A percentile compares a stretch with the other conserved stretches of the same genome.
Evolutionary conservation across 192 early-diverging fungal species (phyloP).

Genomic region (Linnemannia schmuckeri): DNA sequence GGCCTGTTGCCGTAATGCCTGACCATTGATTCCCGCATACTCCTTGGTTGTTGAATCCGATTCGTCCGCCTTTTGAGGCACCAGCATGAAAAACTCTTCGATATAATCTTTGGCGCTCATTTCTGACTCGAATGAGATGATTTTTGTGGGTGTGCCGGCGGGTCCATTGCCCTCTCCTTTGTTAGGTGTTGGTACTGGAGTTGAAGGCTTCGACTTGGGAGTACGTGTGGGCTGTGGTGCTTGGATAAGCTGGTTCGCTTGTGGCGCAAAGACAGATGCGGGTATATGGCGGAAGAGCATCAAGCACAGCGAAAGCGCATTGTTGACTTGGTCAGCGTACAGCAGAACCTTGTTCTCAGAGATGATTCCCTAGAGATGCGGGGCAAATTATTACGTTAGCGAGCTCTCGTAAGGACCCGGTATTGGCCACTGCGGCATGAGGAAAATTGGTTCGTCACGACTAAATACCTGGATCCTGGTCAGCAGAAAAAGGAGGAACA

Average conservation of each 20-base stretch:
- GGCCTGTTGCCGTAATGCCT: conserved; percentile 33
- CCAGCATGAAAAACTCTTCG: conserved; percentile 61
- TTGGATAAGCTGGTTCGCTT: conserved; percentile 26
- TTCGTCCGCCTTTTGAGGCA: conserved; percentile 12
- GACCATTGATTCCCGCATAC: conserved; percentile 55
- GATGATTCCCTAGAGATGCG: conserved; percentile 21
- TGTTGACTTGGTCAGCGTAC: conserved; percentile 37
- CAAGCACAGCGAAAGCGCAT: conserved; percentile 29
- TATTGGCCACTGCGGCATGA: not conserved
- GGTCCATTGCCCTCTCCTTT: not conserved
- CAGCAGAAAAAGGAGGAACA: conserved; percentile 75
- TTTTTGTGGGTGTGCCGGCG: conserved; percentile 1
- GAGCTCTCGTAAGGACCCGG: not conserved
- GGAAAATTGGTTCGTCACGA: not conserved
- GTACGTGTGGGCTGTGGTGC: conserved; percentile 34
- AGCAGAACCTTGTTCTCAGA: conserved; percentile 20
- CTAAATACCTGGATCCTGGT: conserved; percentile 62
- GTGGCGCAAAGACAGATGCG: conserved; percentile 44
- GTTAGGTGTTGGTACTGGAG: conserved; percentile 20
- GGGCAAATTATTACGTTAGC: not conserved
- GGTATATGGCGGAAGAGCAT: conserved; percentile 54
- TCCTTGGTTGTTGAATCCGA: conserved; percentile 36
- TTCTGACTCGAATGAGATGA: conserved; percentile 49
- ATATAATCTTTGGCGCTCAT: conserved; percentile 62
- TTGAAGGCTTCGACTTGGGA: conserved; percentile 46